Conservation (phyloP, 106 monocot genomes). For the Acorus calamus region DNA sequence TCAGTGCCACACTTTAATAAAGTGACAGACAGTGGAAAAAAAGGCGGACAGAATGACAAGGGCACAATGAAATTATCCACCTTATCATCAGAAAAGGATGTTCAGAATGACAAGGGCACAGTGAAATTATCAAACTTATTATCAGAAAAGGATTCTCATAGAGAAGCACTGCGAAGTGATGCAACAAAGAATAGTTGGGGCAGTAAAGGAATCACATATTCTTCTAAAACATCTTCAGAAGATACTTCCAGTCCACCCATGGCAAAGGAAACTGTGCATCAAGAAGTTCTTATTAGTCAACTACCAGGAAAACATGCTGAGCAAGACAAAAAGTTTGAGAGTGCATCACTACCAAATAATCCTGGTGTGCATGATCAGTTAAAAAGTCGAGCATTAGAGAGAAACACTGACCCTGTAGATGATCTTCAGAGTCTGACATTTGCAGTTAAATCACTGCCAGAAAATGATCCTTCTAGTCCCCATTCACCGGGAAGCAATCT, state of each 20-base stretch:
- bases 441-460: constrained; percentile 29
- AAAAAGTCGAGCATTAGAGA: constrained; percentile 8
- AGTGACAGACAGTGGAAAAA: too few species aligned
- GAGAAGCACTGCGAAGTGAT: too few species aligned
- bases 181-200: too few species aligned
- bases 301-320: constrained; percentile 7
- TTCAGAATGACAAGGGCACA: too few species aligned
- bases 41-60: too few species aligned
- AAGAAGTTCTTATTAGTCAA: constrained; percentile 7
- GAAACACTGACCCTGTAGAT: constrained; percentile 10
- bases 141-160: too few species aligned
- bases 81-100: too few species aligned
- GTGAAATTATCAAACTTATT: too few species aligned
- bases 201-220: constrained; percentile 3
- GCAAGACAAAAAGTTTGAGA: constrained; percentile 8
- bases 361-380: constrained; percentile 3
- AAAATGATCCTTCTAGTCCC: neutral
- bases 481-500: constrained; percentile 8
- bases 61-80: too few species aligned
- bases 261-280: constrained; percentile 3
- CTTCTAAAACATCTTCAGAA: constrained; percentile 9
- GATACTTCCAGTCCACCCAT: constrained; percentile 5
- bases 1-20: constrained; percentile 6
- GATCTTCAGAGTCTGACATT: constrained; percentile 60
- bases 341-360: constrained; percentile 16